Evolutionary conservation across 495 filamentous ascomycete genomes (phyloP).

Genomic region (Hypoxylon fragiforme): DNA sequence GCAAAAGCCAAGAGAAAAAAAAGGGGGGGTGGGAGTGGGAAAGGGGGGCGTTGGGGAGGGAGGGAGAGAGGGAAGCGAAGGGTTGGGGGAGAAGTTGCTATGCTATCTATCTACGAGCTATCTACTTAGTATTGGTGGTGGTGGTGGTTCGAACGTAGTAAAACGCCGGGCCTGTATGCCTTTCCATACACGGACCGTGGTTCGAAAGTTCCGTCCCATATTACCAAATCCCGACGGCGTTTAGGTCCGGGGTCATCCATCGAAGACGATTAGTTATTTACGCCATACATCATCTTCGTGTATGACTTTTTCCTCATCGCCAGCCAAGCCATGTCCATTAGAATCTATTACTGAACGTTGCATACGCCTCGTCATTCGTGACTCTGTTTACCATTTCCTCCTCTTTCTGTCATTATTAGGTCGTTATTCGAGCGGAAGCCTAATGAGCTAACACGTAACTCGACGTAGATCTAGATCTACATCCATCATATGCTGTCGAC

Average conservation of each 20-base stretch:
- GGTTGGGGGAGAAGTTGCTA: constrained; percentile 25
- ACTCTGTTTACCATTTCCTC: constrained; percentile 3
- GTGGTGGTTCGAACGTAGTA: constrained; percentile 22
- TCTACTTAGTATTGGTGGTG: constrained; percentile 19
- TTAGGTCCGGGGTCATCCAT: no score
- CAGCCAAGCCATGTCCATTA: constrained; percentile 22
- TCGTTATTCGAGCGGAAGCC: constrained; percentile 1
- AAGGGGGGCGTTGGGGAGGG: neutral
- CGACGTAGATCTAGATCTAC: constrained; percentile 12
- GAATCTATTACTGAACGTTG: constrained; percentile 3
- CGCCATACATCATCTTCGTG: constrained; percentile 8
- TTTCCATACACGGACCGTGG: neutral
- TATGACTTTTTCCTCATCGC: constrained; percentile 5
- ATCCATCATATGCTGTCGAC: constrained; percentile 1
- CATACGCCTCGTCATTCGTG: neutral
- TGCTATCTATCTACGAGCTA: constrained; percentile 30
- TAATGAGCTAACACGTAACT: constrained; percentile 4
- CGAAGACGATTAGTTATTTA: constrained; percentile 1
- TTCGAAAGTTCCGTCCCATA: constrained; percentile 2
- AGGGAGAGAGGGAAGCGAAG: no score
- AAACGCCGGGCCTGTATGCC: constrained; percentile 3
- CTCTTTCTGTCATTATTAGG: constrained; percentile 7
- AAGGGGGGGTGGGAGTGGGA: neutral
- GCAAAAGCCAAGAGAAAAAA: no score
- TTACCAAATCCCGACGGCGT: constrained; percentile 11